phyloP scores from a whole-genome alignment of 148 eudicot species.

The Talinum fruticosum region DNA sequence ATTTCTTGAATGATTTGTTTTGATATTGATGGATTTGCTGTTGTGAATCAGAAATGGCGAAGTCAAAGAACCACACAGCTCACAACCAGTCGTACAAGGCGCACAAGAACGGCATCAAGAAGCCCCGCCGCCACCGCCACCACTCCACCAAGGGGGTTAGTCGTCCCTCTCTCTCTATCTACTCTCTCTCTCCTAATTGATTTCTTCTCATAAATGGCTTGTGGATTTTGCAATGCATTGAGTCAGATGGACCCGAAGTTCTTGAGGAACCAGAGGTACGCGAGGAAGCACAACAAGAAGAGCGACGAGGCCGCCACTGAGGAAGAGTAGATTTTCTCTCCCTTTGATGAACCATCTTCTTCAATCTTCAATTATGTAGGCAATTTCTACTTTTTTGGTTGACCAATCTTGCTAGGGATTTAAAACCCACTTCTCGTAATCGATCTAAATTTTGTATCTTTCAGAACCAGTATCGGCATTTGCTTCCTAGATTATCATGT shows the following conservation, averaged over 20 bases:
- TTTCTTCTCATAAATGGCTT: no score
- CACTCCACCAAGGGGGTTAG: slow-evolving; percentile 83
- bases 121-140: slow-evolving; percentile 71
- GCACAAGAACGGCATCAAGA: slow-evolving; percentile 91
- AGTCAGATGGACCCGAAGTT: slow-evolving; percentile 89
- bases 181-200: neutral
- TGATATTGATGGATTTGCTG: neutral
- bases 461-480: neutral
- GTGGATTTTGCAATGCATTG: neutral
- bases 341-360: neutral
- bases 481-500: neutral
- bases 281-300: slow-evolving; percentile 88
- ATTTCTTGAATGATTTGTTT: neutral
- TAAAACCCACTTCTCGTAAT: neutral
- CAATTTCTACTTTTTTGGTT: neutral
- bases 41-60: slow-evolving; percentile 48
- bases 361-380: slow-evolving; percentile 14
- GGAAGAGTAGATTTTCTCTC: slow-evolving; percentile 33
- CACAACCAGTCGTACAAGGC: slow-evolving; percentile 82
- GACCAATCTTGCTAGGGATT: neutral
- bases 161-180: neutral
- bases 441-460: neutral
- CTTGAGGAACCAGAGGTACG: slow-evolving; percentile 92
- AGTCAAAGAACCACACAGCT: slow-evolving; percentile 91
- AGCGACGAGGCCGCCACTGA: slow-evolving; percentile 44